Percentiles rank a stretch among this genome's conserved stretches.
Conservation (phyloP, 2,329 filamentous ascomycete genomes). For the Dactylellina leptospora region DNA sequence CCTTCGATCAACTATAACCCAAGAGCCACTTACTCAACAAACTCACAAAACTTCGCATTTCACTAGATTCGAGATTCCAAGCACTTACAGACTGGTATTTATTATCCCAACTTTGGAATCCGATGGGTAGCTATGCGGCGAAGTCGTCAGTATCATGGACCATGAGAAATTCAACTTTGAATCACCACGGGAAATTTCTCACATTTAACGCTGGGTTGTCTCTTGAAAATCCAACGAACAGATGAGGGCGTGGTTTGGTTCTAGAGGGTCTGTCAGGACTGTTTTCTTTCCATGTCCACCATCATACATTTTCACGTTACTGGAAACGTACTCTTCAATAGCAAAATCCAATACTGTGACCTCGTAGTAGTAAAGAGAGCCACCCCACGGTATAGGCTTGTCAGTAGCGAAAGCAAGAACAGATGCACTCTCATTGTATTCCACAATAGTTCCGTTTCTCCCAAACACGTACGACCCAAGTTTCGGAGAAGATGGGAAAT, state of each 20-base stretch:
- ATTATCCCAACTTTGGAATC: too few relatives aligned
- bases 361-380: background rate
- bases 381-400: background rate
- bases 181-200: background rate
- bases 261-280: too few relatives aligned
- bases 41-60: too few relatives aligned
- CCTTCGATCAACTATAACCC: background rate
- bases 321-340: background rate
- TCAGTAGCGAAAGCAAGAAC: background rate
- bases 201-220: background rate
- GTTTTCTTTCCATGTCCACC: too few relatives aligned
- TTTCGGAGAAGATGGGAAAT: background rate
- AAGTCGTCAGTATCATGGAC: too few relatives aligned
- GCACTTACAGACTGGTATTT: too few relatives aligned
- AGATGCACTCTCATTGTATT: background rate
- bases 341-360: background rate
- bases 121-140: too few relatives aligned
- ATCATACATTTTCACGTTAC: background rate
- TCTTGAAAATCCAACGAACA: background rate
- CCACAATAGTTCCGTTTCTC: background rate
- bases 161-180: background rate
- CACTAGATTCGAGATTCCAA: too few relatives aligned
- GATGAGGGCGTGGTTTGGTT: too few relatives aligned
- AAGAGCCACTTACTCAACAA: too few relatives aligned
- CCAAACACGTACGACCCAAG: background rate